Evolutionary conservation across 2,329 filamentous ascomycete genomes (phyloP), one percentile per base, ranked within the genome.

Genomic region (Curvularia eragrostidis): DNA sequence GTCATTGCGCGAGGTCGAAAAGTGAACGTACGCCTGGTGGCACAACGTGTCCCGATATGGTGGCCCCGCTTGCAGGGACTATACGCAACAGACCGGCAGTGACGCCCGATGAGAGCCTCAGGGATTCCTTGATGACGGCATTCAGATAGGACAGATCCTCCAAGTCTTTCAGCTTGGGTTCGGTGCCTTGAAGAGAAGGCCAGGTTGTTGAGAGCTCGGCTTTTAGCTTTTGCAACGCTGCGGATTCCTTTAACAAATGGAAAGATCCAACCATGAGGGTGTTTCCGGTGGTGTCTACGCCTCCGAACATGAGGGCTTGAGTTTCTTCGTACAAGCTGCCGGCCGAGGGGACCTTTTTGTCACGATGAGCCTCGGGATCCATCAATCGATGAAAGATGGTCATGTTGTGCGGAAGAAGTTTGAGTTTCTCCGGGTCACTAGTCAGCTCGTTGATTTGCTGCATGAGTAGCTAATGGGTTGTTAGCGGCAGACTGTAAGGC

Each of bases 281-380:
- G 39, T 77, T 78, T 0, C 75, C 80, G 5, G 77, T 75, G 0
- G 81, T 82, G 54, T 83, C 80, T 12, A 74, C 74, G 13, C 81
- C 82, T 7, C 75, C 81, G 60, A 82, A 82, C 61, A 83, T 71
- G 48, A 83, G 69, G 0, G 78, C 76, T 62, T 79, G 76, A 1
- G 75, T 76, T 69, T 83, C 81, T 18, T 82, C 78, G 43, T 77
- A 79, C 3, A 83, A 63, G 43, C 71, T 75, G 1, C 61, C 69
- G 5, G 69, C 50, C 3, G 65, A 69, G 5, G 77, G 75, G 1
- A 76, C 65, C 0, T 58, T 71, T 24, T 73, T 70, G 51, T 66
- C 67, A n/a, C 70, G 68, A 57, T 76, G 71, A 1, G 68, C 65
- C 28, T 73, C 67, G 1, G 70, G 63, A 43, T 77, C 72, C 60